phyloP scores from a whole-genome alignment of 2,329 filamentous ascomycete species.

The Colletotrichum falcatum region DNA sequence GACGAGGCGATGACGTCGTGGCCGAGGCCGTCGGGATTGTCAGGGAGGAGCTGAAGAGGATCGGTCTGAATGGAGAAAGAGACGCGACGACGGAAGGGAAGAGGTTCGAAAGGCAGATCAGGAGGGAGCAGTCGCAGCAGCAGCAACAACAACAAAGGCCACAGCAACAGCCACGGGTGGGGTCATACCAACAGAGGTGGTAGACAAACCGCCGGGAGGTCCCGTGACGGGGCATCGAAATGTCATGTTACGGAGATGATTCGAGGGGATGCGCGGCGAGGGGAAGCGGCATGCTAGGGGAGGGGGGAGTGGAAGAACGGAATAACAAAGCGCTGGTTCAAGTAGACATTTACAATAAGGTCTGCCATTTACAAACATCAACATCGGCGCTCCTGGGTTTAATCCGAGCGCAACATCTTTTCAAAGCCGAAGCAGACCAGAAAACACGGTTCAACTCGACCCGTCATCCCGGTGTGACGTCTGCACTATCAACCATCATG shows the following conservation, averaged over 20 bases:
- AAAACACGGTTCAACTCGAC: neutral
- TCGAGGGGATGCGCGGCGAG: neutral
- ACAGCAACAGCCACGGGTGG: conserved; percentile 19
- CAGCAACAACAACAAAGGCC: conserved; percentile 16
- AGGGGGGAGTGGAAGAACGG: neutral
- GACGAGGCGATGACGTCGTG: conserved; percentile 76
- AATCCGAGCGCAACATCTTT: neutral
- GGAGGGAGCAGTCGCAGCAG: conserved; percentile 35
- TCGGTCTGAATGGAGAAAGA: conserved; percentile 47
- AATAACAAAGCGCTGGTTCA: conserved; percentile 27
- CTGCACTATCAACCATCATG: too few relatives aligned
- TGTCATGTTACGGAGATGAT: neutral
- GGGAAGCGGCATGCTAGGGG: neutral
- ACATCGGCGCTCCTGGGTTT: too few relatives aligned
- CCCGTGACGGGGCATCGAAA: neutral
- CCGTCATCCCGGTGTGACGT: neutral
- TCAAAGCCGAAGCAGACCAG: fast-evolving
- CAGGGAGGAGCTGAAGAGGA: conserved; percentile 62
- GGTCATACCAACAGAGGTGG: conserved; percentile 19
- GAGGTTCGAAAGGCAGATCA: conserved; percentile 40
- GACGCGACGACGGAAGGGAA: conserved; percentile 40
- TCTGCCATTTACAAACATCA: neutral
- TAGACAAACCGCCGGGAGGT: neutral
- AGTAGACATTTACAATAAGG: conserved; percentile 26
- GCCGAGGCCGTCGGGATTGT: conserved; percentile 75